phyloP scores from a whole-genome alignment of 164 flowering plant species.

The Stephania japonica region DNA sequence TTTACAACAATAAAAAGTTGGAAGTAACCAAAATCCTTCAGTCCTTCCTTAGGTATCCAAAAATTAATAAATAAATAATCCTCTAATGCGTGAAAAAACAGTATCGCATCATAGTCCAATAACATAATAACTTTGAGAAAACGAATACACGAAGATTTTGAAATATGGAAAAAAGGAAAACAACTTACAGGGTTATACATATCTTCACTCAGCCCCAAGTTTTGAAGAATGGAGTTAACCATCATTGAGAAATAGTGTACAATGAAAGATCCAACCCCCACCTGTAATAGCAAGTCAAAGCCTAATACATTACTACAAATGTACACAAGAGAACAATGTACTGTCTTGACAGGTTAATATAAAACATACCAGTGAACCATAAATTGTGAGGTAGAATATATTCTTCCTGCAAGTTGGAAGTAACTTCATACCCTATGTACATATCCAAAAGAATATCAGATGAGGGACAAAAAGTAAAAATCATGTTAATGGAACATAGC shows the following conservation, averaged over 20 bases:
- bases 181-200: conserved; percentile 83
- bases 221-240: conserved; percentile 66
- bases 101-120: background rate
- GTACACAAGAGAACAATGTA: background rate
- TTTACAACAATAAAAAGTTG: too few relatives aligned
- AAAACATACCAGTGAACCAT: conserved; percentile 68
- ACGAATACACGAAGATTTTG: background rate
- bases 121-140: background rate
- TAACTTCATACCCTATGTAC: conserved; percentile 75
- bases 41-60: too few relatives aligned
- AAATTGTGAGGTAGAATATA: conserved; percentile 56
- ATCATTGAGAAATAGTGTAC: conserved; percentile 64
- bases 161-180: background rate
- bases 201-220: conserved; percentile 81
- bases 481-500: background rate
- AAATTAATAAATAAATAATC: too few relatives aligned
- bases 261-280: conserved; percentile 74
- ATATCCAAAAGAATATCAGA: conserved; percentile 4
- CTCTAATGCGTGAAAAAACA: too few relatives aligned
- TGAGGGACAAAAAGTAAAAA: background rate
- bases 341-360: conserved; percentile 1
- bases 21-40: too few relatives aligned
- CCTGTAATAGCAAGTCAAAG: conserved; percentile 31
- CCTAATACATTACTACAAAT: background rate
- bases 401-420: conserved; percentile 85